Percentiles rank a stretch among this genome's conserved stretches.
Evolutionary conservation across 177 flowering plant genomes (phyloP).

Genomic region (Vitis hybrid): DNA sequence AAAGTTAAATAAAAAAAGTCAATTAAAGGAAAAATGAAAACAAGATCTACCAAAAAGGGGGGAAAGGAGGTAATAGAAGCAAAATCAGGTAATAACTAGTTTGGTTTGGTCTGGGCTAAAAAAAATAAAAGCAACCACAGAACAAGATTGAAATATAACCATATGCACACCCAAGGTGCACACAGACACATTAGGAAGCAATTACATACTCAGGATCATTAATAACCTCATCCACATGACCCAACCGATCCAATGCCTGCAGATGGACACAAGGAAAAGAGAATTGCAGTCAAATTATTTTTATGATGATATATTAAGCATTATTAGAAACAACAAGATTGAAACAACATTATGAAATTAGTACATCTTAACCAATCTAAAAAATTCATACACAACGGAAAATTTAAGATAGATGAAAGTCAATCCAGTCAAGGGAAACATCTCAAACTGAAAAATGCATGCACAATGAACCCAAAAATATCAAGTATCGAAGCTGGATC

Average conservation of each 20-base stretch:
- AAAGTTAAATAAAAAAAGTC: background rate
- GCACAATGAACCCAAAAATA: background rate
- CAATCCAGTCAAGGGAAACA: background rate
- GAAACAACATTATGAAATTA: background rate
- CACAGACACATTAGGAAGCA: background rate
- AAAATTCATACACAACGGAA: background rate
- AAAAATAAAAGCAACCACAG: background rate
- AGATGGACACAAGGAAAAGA: background rate
- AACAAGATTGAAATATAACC: background rate
- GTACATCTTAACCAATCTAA: background rate
- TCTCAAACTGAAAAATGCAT: background rate
- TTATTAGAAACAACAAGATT: background rate
- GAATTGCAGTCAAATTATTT: background rate
- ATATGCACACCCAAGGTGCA: background rate
- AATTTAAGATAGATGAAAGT: background rate
- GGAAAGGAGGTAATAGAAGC: no score
- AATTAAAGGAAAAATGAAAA: background rate
- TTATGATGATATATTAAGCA: background rate
- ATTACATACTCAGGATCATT: conserved; percentile 92
- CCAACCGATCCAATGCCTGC: conserved; percentile 91
- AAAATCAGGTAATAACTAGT: no score
- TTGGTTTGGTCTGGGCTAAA: background rate
- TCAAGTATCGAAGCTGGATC: background rate
- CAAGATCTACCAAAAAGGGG: no score
- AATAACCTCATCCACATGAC: conserved; percentile 82